A percentile compares a stretch with the other conserved stretches of the same genome.
These are phyloP conservation scores for Paramecium sonneborni DNA, from an alignment of 73 alveolate genomes.

Conservation along the genomic window DNA sequence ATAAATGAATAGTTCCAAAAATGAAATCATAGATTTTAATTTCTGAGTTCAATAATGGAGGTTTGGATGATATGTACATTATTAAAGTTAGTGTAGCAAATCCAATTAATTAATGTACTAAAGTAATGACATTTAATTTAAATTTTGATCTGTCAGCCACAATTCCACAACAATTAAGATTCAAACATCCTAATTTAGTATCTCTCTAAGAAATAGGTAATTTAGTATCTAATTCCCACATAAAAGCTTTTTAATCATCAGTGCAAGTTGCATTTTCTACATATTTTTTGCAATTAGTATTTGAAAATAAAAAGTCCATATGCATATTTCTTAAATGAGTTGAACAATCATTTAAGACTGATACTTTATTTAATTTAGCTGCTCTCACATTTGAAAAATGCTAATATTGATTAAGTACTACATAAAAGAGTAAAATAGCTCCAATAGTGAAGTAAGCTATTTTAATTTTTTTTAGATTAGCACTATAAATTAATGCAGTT, in stretches of 20 bases:
- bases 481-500: neutral
- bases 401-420: neutral
- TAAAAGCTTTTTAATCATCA: neutral
- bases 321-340: neutral
- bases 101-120: neutral
- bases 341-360: neutral
- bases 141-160: conserved; percentile 11
- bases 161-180: neutral
- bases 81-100: neutral
- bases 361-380: neutral
- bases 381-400: neutral
- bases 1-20: neutral
- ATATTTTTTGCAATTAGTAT: neutral
- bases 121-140: neutral
- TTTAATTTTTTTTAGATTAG: neutral
- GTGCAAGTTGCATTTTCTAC: neutral
- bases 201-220: neutral
- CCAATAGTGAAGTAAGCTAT: neutral
- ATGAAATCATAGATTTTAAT: neutral
- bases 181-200: neutral
- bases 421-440: neutral
- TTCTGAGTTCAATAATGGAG: neutral
- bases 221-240: neutral
- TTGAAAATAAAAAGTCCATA: neutral
- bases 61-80: neutral